These are phyloP conservation scores for Vararia minispora DNA, from an alignment of 768 basidiomycete genomes.

Conservation along the genomic window DNA sequence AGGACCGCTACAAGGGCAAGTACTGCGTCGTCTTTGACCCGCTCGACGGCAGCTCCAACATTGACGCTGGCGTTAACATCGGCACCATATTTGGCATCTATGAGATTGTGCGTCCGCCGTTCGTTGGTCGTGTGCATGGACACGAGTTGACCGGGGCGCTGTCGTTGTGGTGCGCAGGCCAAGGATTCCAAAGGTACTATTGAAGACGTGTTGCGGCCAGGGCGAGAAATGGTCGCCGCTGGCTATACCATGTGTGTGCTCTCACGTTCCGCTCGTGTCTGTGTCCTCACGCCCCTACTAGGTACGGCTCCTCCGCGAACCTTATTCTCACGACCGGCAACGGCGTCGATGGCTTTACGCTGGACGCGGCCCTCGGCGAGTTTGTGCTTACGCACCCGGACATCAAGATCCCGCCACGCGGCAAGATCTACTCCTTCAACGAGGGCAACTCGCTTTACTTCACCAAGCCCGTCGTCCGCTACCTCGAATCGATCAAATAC, in stretches of 20 bases:
- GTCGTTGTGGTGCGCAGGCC: conserved; percentile 31
- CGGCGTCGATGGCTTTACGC: conserved; percentile 97
- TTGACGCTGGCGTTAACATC: conserved; percentile 97
- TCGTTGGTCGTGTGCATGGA: not conserved
- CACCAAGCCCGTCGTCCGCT: conserved; percentile 66
- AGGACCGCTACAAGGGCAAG: conserved; percentile 65
- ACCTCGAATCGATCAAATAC: conserved; percentile 88
- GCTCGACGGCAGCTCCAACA: conserved; percentile 91
- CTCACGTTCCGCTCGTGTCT: conserved; percentile 1
- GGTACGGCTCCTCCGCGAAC: conserved; percentile 94
- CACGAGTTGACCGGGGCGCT: not conserved
- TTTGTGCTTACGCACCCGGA: conserved; percentile 98
- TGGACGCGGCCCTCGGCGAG: conserved; percentile 91
- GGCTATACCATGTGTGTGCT: conserved; percentile 88
- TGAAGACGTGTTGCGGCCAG: conserved; percentile 85
- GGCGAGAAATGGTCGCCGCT: conserved; percentile 94
- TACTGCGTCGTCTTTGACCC: conserved; percentile 99
- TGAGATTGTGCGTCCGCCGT: conserved; percentile 54
- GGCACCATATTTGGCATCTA: conserved; percentile 98
- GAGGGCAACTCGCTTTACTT: conserved; percentile 98
- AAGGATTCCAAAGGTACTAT: conserved; percentile 72
- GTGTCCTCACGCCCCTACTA: conserved; percentile 13
- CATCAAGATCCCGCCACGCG: conserved; percentile 86
- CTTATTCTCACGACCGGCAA: conserved; percentile 89
- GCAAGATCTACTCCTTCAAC: conserved; percentile 99